phyloP scores from a whole-genome alignment of 129 eudicot species.

The Daucus carota region DNA sequence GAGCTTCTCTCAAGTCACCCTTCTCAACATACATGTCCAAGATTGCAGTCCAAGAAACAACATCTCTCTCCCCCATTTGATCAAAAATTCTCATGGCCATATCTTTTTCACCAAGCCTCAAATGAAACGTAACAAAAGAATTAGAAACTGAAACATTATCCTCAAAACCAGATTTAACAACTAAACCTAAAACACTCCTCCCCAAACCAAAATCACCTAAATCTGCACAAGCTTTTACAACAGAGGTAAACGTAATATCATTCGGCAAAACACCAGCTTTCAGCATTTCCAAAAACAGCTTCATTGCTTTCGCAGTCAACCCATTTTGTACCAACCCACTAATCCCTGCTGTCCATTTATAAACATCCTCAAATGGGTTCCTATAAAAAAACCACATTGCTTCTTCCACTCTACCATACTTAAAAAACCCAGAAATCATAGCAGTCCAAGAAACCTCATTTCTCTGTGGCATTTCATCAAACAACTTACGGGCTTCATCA shows the following conservation, averaged over 20 bases:
- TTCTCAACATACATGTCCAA: conserved; percentile 58
- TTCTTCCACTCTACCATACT: conserved; percentile 47
- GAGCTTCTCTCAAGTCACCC: conserved; percentile 60
- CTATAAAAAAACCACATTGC: conserved; percentile 39
- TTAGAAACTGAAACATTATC: conserved; percentile 46
- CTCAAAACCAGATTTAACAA: conserved; percentile 48
- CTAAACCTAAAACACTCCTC: conserved; percentile 28
- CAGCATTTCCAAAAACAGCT: conserved; percentile 43
- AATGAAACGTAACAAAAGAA: conserved; percentile 49
- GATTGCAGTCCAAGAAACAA: conserved; percentile 75
- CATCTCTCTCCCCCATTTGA: conserved; percentile 54
- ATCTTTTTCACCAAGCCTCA: conserved; percentile 35
- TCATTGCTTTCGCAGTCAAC: conserved; percentile 30
- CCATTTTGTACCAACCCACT: conserved; percentile 56
- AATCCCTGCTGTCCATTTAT: conserved; percentile 59
- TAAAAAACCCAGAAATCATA: conserved; percentile 49
- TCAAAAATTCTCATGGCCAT: conserved; percentile 39
- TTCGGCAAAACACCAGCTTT: conserved; percentile 46
- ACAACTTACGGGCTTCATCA: conserved; percentile 37
- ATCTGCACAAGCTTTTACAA: conserved; percentile 45
- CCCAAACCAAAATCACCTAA: conserved; percentile 40
- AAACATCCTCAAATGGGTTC: conserved; percentile 48
- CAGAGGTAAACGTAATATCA: conserved; percentile 49
- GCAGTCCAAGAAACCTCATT: conserved; percentile 81
- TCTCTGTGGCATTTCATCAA: conserved; percentile 74